phyloP scores from a whole-genome alignment of 208 protist genomes.

The Leishmania martiniquensis region DNA sequence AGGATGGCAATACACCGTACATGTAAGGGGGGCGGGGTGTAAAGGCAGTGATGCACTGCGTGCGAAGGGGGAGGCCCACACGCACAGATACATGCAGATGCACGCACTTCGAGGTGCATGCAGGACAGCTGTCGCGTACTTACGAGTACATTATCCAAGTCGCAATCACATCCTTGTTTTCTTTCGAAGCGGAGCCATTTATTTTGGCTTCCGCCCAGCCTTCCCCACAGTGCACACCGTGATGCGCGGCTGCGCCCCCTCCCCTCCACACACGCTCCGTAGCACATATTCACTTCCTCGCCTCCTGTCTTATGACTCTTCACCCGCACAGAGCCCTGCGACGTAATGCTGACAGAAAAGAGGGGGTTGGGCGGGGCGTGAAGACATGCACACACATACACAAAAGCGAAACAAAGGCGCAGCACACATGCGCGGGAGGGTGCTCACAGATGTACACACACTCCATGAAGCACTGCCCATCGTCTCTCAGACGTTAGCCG shows the following conservation, averaged over 20 bases:
- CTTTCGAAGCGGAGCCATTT: neutral
- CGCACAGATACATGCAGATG: neutral
- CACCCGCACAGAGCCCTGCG: neutral
- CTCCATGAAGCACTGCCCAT: neutral
- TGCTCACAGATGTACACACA: neutral
- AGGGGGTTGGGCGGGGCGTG: neutral
- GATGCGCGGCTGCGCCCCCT: neutral
- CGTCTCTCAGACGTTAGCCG: neutral
- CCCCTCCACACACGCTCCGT: too few species aligned
- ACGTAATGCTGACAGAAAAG: neutral
- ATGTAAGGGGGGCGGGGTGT: conserved; percentile 3
- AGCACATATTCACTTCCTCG: neutral
- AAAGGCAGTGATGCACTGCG: neutral
- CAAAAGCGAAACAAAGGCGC: neutral
- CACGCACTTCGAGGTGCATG: neutral
- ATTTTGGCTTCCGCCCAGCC: neutral
- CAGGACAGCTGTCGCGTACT: neutral
- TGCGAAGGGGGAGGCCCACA: neutral
- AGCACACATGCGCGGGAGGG: neutral
- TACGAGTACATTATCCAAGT: neutral
- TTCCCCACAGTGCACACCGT: neutral
- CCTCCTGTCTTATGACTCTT: neutral
- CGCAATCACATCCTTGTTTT: neutral
- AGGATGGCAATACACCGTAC: conserved; percentile 24
- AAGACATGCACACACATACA: neutral